These are phyloP conservation scores for Penicillium coffeae DNA, from an alignment of 495 filamentous ascomycete genomes.

Conservation along the genomic window DNA sequence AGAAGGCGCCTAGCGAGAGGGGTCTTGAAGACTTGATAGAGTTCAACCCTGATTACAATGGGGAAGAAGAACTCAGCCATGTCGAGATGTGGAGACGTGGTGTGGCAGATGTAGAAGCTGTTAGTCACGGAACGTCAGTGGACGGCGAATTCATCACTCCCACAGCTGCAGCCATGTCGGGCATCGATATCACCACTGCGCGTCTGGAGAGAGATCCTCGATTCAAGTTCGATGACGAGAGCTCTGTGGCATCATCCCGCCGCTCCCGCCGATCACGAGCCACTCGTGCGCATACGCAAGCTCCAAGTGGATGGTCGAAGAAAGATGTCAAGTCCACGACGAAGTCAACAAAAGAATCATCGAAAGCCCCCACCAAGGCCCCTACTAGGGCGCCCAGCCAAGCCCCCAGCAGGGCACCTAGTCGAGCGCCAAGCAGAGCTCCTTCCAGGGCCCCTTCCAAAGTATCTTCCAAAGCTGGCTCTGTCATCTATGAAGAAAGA, in stretches of 20 bases:
- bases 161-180: constrained; percentile 60
- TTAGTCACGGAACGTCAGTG: constrained; percentile 61
- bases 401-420: constrained; percentile 13
- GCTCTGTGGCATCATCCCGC: constrained; percentile 34
- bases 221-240: constrained; percentile 39
- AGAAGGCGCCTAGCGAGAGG: constrained; percentile 2
- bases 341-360: constrained; percentile 19
- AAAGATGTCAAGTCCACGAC: constrained; percentile 18
- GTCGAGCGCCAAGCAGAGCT: constrained; percentile 10
- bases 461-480: constrained; percentile 21
- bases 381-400: background rate
- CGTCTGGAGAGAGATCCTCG: constrained; percentile 32
- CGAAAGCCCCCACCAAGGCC: constrained; percentile 13
- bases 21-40: constrained; percentile 58
- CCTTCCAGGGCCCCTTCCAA: constrained; percentile 16
- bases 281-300: constrained; percentile 11
- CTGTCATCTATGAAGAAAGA: constrained; percentile 28
- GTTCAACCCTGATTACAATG: too few relatives aligned
- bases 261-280: constrained; percentile 36
- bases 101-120: constrained; percentile 63
- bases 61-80: constrained; percentile 51
- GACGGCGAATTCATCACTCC: constrained; percentile 87
- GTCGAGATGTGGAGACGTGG: constrained; percentile 87
- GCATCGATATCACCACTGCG: constrained; percentile 43
- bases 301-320: constrained; percentile 11